A percentile compares a stretch with the other conserved stretches of the same genome.
phyloP scores from a whole-genome alignment of 805 yeast genomes.

The Komagataella populi region DNA sequence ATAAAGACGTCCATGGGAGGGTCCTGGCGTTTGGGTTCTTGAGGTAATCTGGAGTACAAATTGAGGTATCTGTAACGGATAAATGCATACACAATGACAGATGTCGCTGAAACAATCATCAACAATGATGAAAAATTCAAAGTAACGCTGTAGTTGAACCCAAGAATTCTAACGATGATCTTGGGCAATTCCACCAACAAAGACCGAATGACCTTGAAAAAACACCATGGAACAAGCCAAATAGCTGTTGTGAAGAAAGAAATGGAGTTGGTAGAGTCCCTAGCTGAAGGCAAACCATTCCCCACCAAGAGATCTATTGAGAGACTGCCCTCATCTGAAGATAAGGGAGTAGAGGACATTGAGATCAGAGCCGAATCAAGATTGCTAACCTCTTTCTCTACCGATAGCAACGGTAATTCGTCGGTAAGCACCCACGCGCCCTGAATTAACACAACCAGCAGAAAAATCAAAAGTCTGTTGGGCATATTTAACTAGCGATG shows the following conservation, averaged over 20 bases:
- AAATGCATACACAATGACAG: slow-evolving; percentile 26
- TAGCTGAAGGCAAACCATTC: neutral
- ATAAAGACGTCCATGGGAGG: slow-evolving; percentile 33
- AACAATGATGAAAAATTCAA: slow-evolving; percentile 35
- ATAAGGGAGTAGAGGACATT: neutral
- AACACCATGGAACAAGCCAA: slow-evolving; percentile 9
- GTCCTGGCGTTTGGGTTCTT: slow-evolving; percentile 27
- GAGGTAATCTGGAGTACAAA: slow-evolving; percentile 42
- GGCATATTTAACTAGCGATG: neutral
- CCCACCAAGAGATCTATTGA: neutral
- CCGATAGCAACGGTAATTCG: neutral
- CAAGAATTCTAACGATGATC: slow-evolving; percentile 16
- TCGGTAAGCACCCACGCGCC: neutral
- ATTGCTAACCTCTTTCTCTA: neutral
- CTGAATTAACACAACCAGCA: neutral
- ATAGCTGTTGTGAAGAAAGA: slow-evolving; percentile 7
- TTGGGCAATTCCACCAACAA: slow-evolving; percentile 9
- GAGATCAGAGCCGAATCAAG: neutral
- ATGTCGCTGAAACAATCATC: slow-evolving; percentile 15
- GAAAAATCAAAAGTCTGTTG: neutral
- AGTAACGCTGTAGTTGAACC: slow-evolving; percentile 34
- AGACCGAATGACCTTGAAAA: slow-evolving; percentile 6
- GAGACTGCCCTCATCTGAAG: neutral
- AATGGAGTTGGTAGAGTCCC: slow-evolving; percentile 1
- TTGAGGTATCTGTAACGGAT: slow-evolving; percentile 54